A percentile compares a stretch with the other conserved stretches of the same genome.
Evolutionary conservation across 306 rosid species (phyloP).

Genomic region (Rosa multiflora): DNA sequence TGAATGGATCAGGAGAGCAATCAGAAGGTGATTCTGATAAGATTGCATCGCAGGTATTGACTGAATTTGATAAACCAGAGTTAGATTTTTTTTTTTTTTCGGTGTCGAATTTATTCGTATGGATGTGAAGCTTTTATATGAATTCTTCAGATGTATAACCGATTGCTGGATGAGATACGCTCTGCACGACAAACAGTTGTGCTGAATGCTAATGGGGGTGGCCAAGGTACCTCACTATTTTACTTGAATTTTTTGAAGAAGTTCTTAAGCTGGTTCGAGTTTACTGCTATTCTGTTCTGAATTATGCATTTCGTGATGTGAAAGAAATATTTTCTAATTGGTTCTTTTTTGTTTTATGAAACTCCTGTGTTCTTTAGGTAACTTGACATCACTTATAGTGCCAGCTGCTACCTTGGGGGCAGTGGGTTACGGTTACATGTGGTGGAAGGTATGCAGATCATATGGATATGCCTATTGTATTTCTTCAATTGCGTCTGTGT

Average conservation of each 20-base stretch:
- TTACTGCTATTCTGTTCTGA: background rate
- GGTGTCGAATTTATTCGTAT: background rate
- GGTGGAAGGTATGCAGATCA: slow-evolving; percentile 76
- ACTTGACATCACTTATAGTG: slow-evolving; percentile 59
- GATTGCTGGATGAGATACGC: slow-evolving; percentile 67
- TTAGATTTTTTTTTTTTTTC: background rate
- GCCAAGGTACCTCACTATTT: slow-evolving; percentile 39
- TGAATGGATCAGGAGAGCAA: slow-evolving; percentile 67
- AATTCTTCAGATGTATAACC: slow-evolving; percentile 23
- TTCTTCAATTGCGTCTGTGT: slow-evolving; percentile 9
- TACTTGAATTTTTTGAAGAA: background rate
- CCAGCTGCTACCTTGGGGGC: slow-evolving; percentile 86
- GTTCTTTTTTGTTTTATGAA: slow-evolving; percentile 2
- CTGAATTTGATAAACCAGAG: background rate
- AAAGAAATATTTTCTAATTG: background rate
- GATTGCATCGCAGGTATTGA: slow-evolving; percentile 67
- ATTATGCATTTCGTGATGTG: background rate
- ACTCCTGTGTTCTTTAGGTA: slow-evolving; percentile 46
- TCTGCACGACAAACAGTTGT: slow-evolving; percentile 55
- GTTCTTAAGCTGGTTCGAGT: background rate
- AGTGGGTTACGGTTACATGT: slow-evolving; percentile 91
- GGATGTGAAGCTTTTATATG: background rate
- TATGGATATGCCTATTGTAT: slow-evolving; percentile 2
- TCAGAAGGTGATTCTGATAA: slow-evolving; percentile 69
- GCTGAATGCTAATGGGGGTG: slow-evolving; percentile 63